phyloP scores from a whole-genome alignment of 495 filamentous ascomycete genomes.

The Neurospora sp. region DNA sequence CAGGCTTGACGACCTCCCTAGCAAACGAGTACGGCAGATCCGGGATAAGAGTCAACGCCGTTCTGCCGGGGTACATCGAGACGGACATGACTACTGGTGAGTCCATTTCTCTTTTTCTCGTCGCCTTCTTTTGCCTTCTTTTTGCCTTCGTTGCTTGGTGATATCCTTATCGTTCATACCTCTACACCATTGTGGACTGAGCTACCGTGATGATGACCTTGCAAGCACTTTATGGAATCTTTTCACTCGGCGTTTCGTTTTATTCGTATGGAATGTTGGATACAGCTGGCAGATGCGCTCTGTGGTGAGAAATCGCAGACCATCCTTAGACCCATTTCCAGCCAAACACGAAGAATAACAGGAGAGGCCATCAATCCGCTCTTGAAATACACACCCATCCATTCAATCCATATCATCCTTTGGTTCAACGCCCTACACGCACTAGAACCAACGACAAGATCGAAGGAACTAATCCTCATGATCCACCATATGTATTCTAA shows the following conservation, averaged over 20 bases:
- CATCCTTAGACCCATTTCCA: too few species aligned
- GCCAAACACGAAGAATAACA: too few species aligned
- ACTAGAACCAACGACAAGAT: background rate
- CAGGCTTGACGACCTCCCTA: conserved; percentile 59
- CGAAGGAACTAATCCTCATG: background rate
- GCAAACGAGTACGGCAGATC: conserved; percentile 50
- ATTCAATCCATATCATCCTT: background rate
- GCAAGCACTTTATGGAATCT: too few species aligned
- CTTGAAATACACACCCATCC: background rate
- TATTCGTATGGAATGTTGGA: too few species aligned
- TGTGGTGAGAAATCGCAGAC: too few species aligned
- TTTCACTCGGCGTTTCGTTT: too few species aligned
- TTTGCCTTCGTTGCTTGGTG: background rate
- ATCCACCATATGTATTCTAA: background rate
- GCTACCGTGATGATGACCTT: background rate
- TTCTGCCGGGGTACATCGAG: conserved; percentile 75
- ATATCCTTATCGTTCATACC: background rate
- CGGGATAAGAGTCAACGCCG: conserved; percentile 63
- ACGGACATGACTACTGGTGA: conserved; percentile 68
- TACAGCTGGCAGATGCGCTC: too few species aligned
- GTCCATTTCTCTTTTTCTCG: conserved; percentile 5
- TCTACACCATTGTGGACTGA: background rate
- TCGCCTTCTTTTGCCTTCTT: background rate
- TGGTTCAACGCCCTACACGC: background rate
- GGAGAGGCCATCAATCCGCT: too few species aligned